Evolutionary conservation across 2,329 filamentous ascomycete genomes (phyloP).

Genomic region (Elsinoe australis): DNA sequence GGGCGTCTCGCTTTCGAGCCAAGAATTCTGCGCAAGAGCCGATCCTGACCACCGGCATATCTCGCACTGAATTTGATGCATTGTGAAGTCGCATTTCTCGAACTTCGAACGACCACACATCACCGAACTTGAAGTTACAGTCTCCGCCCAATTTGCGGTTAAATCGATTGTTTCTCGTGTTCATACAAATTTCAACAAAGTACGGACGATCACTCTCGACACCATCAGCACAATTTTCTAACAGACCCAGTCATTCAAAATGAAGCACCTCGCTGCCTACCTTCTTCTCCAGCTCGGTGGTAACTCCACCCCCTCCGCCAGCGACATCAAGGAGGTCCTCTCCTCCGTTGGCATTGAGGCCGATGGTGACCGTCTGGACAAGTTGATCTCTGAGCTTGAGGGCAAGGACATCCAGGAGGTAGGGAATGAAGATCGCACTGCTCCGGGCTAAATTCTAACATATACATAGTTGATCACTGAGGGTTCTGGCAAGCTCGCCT

Average conservation of each 20-base stretch:
- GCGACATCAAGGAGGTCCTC: conserved; percentile 82
- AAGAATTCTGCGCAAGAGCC: conserved; percentile 20
- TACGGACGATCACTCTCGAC: not conserved
- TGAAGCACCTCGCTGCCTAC: conserved; percentile 99
- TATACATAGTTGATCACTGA: conserved; percentile 71
- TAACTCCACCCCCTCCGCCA: conserved; percentile 78
- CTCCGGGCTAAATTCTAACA: conserved; percentile 23
- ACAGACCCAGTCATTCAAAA: conserved; percentile 51
- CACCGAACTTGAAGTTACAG: conserved; percentile 91
- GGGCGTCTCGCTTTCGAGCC: conserved; percentile 13
- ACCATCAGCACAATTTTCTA: conserved; percentile 14
- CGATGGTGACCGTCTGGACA: conserved; percentile 75
- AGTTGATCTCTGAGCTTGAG: conserved; percentile 82
- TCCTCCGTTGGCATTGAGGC: conserved; percentile 91
- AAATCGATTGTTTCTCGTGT: conserved; percentile 99
- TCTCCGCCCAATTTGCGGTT: conserved; percentile 94
- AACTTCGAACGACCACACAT: conserved; percentile 23
- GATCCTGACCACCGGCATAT: too few relatives aligned
- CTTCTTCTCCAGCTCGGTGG: conserved; percentile 92
- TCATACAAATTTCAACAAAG: conserved; percentile 34
- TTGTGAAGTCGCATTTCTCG: conserved; percentile 6
- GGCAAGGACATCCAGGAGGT: conserved; percentile 92
- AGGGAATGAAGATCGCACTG: conserved; percentile 23
- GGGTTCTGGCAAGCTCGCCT: conserved; percentile 89
- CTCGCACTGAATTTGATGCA: conserved; percentile 16